phyloP scores from a whole-genome alignment of 176 grass and related monocot species.

The Carex cristatella region DNA sequence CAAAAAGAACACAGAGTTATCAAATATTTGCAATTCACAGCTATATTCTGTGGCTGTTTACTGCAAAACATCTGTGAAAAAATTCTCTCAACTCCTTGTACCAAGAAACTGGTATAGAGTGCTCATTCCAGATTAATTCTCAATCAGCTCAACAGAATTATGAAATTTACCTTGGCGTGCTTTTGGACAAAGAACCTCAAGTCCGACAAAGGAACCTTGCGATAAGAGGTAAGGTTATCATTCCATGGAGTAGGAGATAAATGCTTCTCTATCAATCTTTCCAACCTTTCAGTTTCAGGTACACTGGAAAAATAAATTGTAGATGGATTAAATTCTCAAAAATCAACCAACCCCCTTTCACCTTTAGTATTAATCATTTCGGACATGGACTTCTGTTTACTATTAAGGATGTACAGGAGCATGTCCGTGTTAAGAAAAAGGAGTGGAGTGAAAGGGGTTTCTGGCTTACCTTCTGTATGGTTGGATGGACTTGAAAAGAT shows the following conservation, averaged over 20 bases:
- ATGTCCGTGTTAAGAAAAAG: not conserved
- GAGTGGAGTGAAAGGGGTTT: not conserved
- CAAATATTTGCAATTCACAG: not conserved
- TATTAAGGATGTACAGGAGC: no score
- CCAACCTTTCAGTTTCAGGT: conserved; percentile 54
- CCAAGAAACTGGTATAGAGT: not conserved
- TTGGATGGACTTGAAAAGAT: no score
- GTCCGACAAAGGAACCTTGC: conserved; percentile 40
- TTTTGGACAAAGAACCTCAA: conserved; percentile 80
- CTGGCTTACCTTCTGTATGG: no score
- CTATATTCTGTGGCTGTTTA: not conserved
- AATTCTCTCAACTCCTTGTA: not conserved
- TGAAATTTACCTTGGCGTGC: conserved; percentile 51
- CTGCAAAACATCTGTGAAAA: not conserved
- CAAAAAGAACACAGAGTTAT: not conserved
- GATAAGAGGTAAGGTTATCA: conserved; percentile 61
- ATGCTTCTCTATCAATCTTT: conserved; percentile 63
- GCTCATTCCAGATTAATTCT: not conserved
- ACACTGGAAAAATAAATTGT: conserved; percentile 49
- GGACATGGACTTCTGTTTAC: not conserved
- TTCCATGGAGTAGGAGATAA: conserved; percentile 76
- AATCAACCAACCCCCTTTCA: not conserved
- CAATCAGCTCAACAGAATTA: not conserved
- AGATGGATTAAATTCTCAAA: not conserved
- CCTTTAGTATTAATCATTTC: not conserved